Evolutionary conservation across 805 yeast genomes (phyloP).

Genomic region (Suhomyces xylopsoci): DNA sequence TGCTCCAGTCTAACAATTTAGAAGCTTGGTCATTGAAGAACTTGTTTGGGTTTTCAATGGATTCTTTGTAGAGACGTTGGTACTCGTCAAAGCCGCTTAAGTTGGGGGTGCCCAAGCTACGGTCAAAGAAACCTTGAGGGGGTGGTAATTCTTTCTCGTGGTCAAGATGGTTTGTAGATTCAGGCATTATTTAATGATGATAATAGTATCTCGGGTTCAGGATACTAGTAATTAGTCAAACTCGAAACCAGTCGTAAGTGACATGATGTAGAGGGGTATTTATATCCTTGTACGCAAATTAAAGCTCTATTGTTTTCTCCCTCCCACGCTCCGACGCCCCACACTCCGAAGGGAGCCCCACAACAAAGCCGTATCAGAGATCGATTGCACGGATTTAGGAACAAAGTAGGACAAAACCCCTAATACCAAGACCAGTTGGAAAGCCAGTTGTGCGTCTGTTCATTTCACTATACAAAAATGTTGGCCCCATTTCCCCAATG

Average conservation of each 20-base stretch:
- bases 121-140: constrained; percentile 40
- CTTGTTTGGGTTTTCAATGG: constrained; percentile 51
- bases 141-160: constrained; percentile 30
- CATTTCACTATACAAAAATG: neutral
- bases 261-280: neutral
- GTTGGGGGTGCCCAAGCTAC: constrained; percentile 47
- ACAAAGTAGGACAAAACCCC: neutral
- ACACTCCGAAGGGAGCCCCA: constrained; percentile 1
- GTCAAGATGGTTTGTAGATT: constrained; percentile 24
- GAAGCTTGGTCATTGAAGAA: constrained; percentile 56
- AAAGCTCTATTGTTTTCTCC: neutral
- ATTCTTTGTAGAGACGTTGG: constrained; percentile 49
- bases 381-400: neutral
- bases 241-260: neutral
- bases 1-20: constrained; percentile 51
- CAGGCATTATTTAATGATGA: constrained; percentile 2
- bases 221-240: neutral
- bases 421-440: neutral
- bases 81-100: constrained; percentile 50
- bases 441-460: neutral
- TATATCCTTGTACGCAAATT: neutral
- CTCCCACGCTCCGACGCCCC: constrained; percentile 2
- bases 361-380: neutral
- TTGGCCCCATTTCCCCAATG: neutral
- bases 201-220: neutral